Conservation (phyloP, 495 filamentous ascomycete genomes). For the Penicillium daleae region DNA sequence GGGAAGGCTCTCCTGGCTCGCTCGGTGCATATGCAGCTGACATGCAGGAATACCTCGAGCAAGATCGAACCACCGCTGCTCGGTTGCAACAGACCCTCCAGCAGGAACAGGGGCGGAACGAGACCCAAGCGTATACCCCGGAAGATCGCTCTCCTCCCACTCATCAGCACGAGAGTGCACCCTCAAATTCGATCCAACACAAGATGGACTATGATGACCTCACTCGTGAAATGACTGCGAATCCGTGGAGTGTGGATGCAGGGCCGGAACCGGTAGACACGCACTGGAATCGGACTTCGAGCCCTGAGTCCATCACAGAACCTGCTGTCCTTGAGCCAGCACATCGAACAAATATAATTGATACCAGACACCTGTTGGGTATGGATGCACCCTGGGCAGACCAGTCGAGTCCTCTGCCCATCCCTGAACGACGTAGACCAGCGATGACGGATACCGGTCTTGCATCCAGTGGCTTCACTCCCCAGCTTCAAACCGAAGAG, state of each 20-base stretch:
- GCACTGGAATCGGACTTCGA: neutral
- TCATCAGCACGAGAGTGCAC: neutral
- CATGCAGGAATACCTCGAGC: neutral
- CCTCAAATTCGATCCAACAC: neutral
- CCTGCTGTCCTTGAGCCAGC: neutral
- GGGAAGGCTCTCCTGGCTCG: neutral
- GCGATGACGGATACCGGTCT: neutral
- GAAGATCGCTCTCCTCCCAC: neutral
- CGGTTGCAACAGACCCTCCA: neutral
- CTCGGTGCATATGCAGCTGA: neutral
- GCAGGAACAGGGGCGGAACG: neutral
- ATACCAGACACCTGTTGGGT: neutral
- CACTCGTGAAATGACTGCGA: slow-evolving; percentile 2
- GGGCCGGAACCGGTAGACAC: neutral
- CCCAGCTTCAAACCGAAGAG: neutral
- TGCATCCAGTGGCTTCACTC: neutral
- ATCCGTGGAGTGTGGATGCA: slow-evolving; percentile 5
- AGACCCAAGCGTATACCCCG: neutral
- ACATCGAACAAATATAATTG: neutral
- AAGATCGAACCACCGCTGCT: neutral
- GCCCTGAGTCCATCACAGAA: neutral
- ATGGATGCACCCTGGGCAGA: neutral
- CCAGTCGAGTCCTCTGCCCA: neutral
- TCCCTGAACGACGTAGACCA: neutral
- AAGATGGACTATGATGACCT: neutral